Evolutionary conservation across 352 stramenopile species (phyloP), one percentile per base, ranked within the genome.

Genomic region (Phytophthora pistaciae): DNA sequence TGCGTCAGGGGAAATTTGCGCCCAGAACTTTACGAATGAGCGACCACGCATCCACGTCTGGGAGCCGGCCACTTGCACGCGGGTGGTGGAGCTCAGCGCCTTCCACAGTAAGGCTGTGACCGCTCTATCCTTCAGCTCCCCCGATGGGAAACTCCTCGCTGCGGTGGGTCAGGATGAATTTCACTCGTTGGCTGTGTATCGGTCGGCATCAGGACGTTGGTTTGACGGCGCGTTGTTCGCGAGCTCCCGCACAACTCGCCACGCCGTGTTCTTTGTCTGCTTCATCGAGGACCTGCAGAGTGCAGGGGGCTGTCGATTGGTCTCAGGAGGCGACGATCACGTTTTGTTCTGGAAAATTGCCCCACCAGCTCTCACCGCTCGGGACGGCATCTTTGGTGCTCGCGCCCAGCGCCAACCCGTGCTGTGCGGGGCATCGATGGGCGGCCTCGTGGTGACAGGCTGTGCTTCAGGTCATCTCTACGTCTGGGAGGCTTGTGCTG

Each of bases 281-380:
- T 92, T 87, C 33, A 72, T 91, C 6, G 83, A 91, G 16, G 85
- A 93, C 36, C 61, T 80, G 0, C 76, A 89, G 21, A 78, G 82
- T 56, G 64, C 73, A 54, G 71, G 74, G 25, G 64, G 74, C 38
- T 92, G 74, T 61, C 74, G 82, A 4, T 64, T 95, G 36, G 83
- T 90, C 21, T 90, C 83, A 1, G 88, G 86, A 44, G 88, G 88
- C 1, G 75, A 87, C 10, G 70, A 91, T 60, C 86, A 95, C 60
- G 83, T 92, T 36, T 64, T 83, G 31, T 95, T 95, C 56, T 95
- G 88, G 86, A 84, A 80, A 40, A 58, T 92, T 7, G 78, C 88
- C 11, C 58, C 80, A 9, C 83, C 85, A 10, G 59, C 56, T 38
- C 81, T 93, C 44, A 76, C 86, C 10, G 78, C 74, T 4, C 88